Conservation (phyloP, 768 basidiomycete species). For the Leccinum rimulosum region DNA sequence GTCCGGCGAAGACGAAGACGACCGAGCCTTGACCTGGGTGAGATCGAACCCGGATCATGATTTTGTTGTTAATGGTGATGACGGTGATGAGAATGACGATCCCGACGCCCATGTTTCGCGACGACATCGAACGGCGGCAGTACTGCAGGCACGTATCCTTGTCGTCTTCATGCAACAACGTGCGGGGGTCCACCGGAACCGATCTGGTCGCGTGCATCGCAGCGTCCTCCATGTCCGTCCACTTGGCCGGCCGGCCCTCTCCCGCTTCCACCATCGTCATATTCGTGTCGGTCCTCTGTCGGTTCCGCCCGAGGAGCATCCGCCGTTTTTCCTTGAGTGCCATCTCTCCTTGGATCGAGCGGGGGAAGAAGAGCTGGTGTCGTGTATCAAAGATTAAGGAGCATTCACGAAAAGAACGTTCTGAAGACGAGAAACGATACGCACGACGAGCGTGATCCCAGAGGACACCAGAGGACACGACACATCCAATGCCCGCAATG, state of each 20-base stretch:
- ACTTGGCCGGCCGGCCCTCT: not conserved
- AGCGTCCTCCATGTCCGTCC: not conserved
- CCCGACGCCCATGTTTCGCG: not conserved
- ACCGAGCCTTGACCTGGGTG: not conserved
- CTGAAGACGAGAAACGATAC: not conserved
- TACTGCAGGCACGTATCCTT: not conserved
- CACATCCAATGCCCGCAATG: slow-evolving; percentile 55
- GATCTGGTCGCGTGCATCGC: not conserved
- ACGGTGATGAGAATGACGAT: not conserved
- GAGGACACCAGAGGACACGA: slow-evolving; percentile 53
- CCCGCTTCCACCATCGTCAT: not conserved
- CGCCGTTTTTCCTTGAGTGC: slow-evolving; percentile 46
- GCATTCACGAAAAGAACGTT: not conserved
- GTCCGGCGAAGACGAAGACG: not conserved
- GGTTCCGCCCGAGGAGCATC: not conserved
- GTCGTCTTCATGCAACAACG: not conserved
- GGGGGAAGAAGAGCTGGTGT: slow-evolving; percentile 77
- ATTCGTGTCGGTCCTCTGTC: not conserved
- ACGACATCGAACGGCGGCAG: not conserved
- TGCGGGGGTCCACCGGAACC: not conserved
- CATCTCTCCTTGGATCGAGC: slow-evolving; percentile 68
- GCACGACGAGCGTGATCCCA: slow-evolving; percentile 65
- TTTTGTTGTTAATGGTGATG: not conserved
- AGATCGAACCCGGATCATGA: not conserved
- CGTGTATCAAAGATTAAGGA: not conserved